Conservation (phyloP, 352 stramenopile species). For the Phytophthora idaei region DNA sequence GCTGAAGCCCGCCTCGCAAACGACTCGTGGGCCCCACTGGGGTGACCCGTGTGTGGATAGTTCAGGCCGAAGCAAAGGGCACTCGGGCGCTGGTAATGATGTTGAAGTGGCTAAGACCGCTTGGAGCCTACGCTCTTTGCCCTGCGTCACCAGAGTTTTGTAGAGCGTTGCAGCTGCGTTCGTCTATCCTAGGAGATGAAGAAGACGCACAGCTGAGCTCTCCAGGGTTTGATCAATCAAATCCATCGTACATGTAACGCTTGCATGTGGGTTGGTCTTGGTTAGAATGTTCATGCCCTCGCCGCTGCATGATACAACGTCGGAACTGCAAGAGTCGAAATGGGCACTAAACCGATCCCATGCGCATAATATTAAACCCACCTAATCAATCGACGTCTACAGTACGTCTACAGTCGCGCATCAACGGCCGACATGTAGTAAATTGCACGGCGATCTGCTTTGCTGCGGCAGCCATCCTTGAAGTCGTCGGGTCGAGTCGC, state of each 20-base stretch:
- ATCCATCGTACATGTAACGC: neutral
- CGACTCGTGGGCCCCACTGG: neutral
- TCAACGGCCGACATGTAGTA: neutral
- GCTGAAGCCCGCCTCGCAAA: constrained; percentile 2
- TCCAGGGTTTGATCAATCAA: neutral
- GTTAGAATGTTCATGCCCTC: neutral
- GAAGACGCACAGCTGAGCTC: constrained; percentile 3
- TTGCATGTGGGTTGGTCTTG: constrained; percentile 4
- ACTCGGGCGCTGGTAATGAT: constrained; percentile 28
- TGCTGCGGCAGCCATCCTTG: neutral
- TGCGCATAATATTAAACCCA: constrained; percentile 1
- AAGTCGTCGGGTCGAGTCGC: constrained; percentile 2
- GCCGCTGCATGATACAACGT: constrained; percentile 12
- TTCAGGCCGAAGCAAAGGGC: constrained; percentile 22
- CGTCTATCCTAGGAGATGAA: constrained; percentile 19
- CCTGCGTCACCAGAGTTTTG: neutral
- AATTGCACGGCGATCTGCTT: neutral
- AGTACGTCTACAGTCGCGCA: constrained; percentile 1
- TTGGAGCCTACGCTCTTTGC: constrained; percentile 1
- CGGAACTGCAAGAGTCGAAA: constrained; percentile 14
- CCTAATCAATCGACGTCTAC: neutral
- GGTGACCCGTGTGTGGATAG: constrained; percentile 15
- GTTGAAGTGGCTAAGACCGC: constrained; percentile 24
- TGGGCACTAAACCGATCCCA: constrained; percentile 4
- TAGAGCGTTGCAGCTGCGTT: constrained; percentile 14